Conservation (phyloP, 495 filamentous ascomycete species). For the Evernia prunastri region DNA sequence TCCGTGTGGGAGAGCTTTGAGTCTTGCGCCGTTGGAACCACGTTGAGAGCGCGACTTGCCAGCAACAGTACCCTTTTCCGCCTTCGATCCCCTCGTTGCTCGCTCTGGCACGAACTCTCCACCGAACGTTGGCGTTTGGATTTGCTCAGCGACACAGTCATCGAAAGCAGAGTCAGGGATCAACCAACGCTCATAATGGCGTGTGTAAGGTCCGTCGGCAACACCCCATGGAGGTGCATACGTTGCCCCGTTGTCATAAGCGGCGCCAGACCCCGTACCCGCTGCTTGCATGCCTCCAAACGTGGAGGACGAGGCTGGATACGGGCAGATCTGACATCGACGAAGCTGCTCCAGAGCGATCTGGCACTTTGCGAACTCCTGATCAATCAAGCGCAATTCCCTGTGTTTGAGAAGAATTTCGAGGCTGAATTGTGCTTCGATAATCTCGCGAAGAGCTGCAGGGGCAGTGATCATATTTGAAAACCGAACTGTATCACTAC, state of each 20-base stretch:
- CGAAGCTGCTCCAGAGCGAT: constrained; percentile 91
- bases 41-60: constrained; percentile 59
- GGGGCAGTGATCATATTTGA: constrained; percentile 5
- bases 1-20: constrained; percentile 66
- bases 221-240: constrained; percentile 81
- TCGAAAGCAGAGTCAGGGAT: constrained; percentile 85
- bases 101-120: constrained; percentile 52
- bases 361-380: constrained; percentile 94
- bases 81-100: constrained; percentile 64
- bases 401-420: constrained; percentile 93
- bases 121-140: constrained; percentile 28
- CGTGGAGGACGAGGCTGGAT: constrained; percentile 58
- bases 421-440: constrained; percentile 80
- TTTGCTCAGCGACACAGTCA: constrained; percentile 32
- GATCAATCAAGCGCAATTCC: constrained; percentile 88
- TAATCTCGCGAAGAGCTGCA: constrained; percentile 54
- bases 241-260: constrained; percentile 53
- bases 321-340: constrained; percentile 84
- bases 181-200: constrained; percentile 92
- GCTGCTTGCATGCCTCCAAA: constrained; percentile 57
- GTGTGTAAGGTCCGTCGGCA: constrained; percentile 81
- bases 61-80: constrained; percentile 47
- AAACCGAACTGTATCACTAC: background rate
- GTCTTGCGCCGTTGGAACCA: constrained; percentile 51
- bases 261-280: constrained; percentile 62